These are phyloP conservation scores for Botrytis fabae DNA, from an alignment of 2,329 filamentous ascomycete genomes.

Conservation along the genomic window DNA sequence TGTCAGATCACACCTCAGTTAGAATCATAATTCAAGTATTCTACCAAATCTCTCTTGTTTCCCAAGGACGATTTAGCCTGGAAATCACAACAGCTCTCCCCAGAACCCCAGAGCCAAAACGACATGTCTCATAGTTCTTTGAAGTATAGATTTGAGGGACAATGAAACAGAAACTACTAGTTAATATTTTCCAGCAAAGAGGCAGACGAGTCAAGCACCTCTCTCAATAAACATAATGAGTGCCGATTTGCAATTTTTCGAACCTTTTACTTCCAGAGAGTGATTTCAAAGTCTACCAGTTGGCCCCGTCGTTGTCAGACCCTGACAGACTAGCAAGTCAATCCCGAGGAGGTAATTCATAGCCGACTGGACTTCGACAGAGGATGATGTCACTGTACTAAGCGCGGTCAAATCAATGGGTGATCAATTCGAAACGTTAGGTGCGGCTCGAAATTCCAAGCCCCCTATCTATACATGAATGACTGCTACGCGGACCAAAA, in stretches of 20 bases:
- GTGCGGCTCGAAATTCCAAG: neutral
- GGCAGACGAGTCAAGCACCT: neutral
- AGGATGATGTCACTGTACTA: neutral
- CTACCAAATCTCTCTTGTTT: neutral
- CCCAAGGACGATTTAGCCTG: neutral
- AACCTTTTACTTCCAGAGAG: neutral
- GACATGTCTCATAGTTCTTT: neutral
- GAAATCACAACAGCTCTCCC: neutral
- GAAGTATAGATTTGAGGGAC: neutral
- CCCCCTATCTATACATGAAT: neutral
- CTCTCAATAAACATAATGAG: neutral
- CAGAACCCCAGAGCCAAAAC: neutral
- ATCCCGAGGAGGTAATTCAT: neutral
- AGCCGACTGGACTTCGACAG: neutral
- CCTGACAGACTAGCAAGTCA: neutral
- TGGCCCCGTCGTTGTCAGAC: neutral
- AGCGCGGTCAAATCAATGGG: neutral
- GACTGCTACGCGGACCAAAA: constrained; percentile 15
- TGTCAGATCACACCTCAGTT: neutral
- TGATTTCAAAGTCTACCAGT: neutral
- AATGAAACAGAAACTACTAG: neutral
- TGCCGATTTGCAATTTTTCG: neutral
- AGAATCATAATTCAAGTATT: neutral
- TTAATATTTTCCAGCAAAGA: neutral
- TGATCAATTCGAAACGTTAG: neutral